Evolutionary conservation across 1,139 yeast species (phyloP).

Genomic region (Zygosaccharomyces sapae): DNA sequence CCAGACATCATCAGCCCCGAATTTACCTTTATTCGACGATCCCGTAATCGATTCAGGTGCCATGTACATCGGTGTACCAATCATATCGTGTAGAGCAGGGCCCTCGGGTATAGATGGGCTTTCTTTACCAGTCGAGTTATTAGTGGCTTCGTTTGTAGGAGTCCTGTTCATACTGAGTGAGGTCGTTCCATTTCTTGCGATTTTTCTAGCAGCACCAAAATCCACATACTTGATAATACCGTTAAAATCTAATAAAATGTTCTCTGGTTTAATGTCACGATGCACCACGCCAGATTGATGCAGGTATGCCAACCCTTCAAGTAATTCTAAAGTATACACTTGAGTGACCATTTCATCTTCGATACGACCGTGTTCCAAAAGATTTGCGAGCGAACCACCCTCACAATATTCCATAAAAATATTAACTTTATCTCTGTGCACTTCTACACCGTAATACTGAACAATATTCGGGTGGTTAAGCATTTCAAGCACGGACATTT

Average conservation of each 20-base stretch:
- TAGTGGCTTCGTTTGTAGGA: conserved; percentile 9
- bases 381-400: conserved; percentile 85
- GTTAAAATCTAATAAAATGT: conserved; percentile 81
- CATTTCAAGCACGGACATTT: conserved; percentile 94
- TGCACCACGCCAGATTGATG: conserved; percentile 97
- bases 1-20: conserved; percentile 73
- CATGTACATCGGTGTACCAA: conserved; percentile 99
- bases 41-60: conserved; percentile 96
- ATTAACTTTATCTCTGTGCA: conserved; percentile 90
- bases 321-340: conserved; percentile 84
- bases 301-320: conserved; percentile 90
- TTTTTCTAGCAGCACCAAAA: conserved; percentile 96
- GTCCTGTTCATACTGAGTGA: conserved; percentile 8
- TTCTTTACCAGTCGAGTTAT: conserved; percentile 11
- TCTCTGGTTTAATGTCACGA: conserved; percentile 94
- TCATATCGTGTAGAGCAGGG: conserved; percentile 44
- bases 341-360: conserved; percentile 94
- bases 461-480: conserved; percentile 93
- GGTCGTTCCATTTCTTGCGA: conserved; percentile 50
- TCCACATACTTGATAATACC: conserved; percentile 95
- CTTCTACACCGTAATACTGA: conserved; percentile 95
- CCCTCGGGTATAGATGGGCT: conserved; percentile 12
- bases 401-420: conserved; percentile 97
- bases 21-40: conserved; percentile 58
- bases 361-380: conserved; percentile 84